Evolutionary conservation across 2,329 filamentous ascomycete species (phyloP).

Genomic region (Mycosphaerella arachidis): DNA sequence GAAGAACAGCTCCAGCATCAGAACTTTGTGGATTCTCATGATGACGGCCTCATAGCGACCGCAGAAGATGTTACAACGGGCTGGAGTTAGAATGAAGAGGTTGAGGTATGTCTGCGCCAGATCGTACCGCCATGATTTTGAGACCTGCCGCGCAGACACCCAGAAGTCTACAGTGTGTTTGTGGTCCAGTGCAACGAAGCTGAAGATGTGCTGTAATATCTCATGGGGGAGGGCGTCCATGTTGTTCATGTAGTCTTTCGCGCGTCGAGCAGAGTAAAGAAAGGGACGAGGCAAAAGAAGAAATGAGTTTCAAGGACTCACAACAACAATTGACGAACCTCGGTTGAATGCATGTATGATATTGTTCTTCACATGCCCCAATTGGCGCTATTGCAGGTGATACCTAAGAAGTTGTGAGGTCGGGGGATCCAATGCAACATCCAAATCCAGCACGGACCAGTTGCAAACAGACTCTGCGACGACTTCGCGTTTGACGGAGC

Average conservation of each 20-base stretch:
- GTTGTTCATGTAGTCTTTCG: background rate
- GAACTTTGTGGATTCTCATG: background rate
- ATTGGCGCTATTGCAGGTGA: background rate
- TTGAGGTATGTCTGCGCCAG: background rate
- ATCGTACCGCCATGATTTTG: background rate
- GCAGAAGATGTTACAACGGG: slow-evolving; percentile 1
- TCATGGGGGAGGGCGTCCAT: slow-evolving; percentile 2
- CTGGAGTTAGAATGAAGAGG: background rate
- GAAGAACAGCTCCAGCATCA: background rate
- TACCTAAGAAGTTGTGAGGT: background rate
- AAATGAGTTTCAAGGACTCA: background rate
- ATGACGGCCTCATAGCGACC: background rate
- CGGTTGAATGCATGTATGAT: background rate
- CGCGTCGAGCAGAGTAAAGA: background rate
- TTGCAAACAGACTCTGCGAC: background rate
- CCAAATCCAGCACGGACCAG: no score
- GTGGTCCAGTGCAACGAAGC: background rate
- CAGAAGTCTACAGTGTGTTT: background rate
- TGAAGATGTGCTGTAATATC: slow-evolving; percentile 5
- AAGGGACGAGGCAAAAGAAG: background rate
- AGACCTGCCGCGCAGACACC: background rate
- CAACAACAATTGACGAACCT: no score
- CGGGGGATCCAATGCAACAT: no score
- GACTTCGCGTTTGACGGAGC: background rate
- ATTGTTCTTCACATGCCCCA: no score